phyloP scores from a whole-genome alignment of 2,329 filamentous ascomycete genomes.

The Lithohypha guttulata region DNA sequence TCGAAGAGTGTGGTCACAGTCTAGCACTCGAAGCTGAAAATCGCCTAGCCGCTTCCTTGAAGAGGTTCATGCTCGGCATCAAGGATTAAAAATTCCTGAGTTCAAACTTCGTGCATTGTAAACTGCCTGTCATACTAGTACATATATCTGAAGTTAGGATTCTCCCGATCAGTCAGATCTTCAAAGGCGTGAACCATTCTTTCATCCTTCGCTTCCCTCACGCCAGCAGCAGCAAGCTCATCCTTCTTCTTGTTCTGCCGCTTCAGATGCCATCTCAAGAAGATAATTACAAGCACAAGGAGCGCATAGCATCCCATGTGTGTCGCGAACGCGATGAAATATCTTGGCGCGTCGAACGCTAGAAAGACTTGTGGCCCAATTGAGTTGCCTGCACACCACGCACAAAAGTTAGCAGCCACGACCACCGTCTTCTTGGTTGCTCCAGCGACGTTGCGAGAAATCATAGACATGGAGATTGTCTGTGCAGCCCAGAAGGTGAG shows the following conservation, averaged over 20 bases:
- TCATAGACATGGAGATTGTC: constrained; percentile 55
- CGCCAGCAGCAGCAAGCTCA: constrained; percentile 24
- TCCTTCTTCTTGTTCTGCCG: constrained; percentile 51
- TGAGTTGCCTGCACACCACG: constrained; percentile 58
- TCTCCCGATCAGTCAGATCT: constrained; percentile 58
- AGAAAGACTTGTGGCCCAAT: constrained; percentile 58
- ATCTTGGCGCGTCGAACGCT: constrained; percentile 49
- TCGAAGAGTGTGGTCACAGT: constrained; percentile 10
- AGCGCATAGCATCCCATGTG: constrained; percentile 59
- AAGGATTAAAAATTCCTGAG: too few species aligned
- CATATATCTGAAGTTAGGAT: constrained; percentile 55
- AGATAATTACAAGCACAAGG: constrained; percentile 47
- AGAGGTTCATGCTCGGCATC: constrained; percentile 8
- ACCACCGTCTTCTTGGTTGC: constrained; percentile 63
- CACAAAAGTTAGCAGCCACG: constrained; percentile 59
- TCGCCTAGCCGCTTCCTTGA: constrained; percentile 1
- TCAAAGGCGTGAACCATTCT: constrained; percentile 41
- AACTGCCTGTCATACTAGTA: too few species aligned
- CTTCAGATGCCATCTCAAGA: constrained; percentile 48
- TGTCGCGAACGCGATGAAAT: constrained; percentile 58
- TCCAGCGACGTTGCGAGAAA: constrained; percentile 59
- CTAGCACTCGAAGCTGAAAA: constrained; percentile 9
- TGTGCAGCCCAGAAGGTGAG: constrained; percentile 69
- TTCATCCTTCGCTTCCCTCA: constrained; percentile 10
- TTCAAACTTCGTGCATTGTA: too few species aligned